Base-by-base conservation (phyloP, 2,329 filamentous ascomycete species). In the Tolypocladium cylindrosporum region DNA sequence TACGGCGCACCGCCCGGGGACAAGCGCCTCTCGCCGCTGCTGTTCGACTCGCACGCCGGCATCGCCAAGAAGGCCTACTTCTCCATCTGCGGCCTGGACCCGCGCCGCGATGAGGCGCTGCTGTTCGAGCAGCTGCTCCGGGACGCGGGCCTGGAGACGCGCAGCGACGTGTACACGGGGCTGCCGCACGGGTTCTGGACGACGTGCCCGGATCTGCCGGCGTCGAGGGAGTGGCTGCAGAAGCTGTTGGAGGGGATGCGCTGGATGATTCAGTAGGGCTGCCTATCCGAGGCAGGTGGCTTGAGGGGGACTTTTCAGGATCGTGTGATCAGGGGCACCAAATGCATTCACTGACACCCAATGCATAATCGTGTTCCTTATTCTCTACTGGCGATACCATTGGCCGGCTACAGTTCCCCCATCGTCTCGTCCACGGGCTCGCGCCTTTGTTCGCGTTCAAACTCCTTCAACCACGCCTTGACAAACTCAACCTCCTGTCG, bases 391-490 rank as follows among this genome's bases (percentile, higher is more conserved):
- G 3, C 4, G 2, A 39, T 14, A 11, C 5, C 8, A 16, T 50
- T 13, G 27, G 19, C 27, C 8, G 11, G 5, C 34, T 27, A 50
- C 45, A 55, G 16, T 5, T 21, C 24, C 19, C 9, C 24, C 21
- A 19, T 27, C 4, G 1, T 37, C 10, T 52, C 31, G 4, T 52
- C 31, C 31, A 4, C 31, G 10, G 21, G 10, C 48, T 31, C 31
- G 10, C 31, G 31, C 19, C 21, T 19, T 8, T 21, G 19, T 19
- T 37, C 31, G 10, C 10, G 21, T n/a, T 51, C 41, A 39, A 62
- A 89, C 66, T 88, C 84, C 60, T 77, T 65, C 72, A 91, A 66
- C 89, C 89, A 92, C 53, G 75, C 78, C 63, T 80, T 75, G 10
- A 90, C 88, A 69, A 89, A 87, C 43, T 75, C 72, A 13, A 83